Evolutionary conservation across 2,329 filamentous ascomycete species (phyloP).

Genomic region (Alternaria sp.): DNA sequence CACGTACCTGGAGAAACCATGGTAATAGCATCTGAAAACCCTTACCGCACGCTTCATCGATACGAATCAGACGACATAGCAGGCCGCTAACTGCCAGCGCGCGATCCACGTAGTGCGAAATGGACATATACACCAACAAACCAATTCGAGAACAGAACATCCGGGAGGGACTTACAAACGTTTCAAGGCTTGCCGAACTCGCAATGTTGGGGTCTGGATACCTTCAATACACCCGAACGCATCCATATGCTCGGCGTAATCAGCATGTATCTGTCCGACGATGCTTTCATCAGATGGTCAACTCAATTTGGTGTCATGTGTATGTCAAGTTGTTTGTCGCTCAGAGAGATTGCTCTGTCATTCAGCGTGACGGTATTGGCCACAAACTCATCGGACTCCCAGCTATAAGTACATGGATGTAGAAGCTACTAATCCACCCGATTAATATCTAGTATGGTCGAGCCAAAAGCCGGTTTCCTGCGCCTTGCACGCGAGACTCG

Average conservation of each 20-base stretch:
- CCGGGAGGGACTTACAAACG: neutral
- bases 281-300: neutral
- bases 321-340: neutral
- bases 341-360: neutral
- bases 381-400: neutral
- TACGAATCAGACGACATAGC: neutral
- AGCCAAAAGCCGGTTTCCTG: neutral
- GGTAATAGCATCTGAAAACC: neutral
- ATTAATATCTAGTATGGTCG: neutral
- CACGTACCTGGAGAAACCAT: neutral
- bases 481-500: neutral
- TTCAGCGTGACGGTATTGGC: too few relatives aligned
- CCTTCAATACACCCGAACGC: neutral
- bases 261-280: neutral
- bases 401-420: neutral
- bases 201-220: neutral
- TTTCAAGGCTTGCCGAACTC: neutral
- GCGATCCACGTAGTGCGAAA: neutral
- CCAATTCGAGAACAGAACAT: neutral
- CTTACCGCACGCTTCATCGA: neutral
- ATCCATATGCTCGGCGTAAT: too few relatives aligned
- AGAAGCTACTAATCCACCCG: neutral
- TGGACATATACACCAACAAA: neutral
- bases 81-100: neutral
- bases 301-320: neutral